Evolutionary conservation across 176 grass and related monocot genomes (phyloP).

Genomic region (Carex myosuroides): DNA sequence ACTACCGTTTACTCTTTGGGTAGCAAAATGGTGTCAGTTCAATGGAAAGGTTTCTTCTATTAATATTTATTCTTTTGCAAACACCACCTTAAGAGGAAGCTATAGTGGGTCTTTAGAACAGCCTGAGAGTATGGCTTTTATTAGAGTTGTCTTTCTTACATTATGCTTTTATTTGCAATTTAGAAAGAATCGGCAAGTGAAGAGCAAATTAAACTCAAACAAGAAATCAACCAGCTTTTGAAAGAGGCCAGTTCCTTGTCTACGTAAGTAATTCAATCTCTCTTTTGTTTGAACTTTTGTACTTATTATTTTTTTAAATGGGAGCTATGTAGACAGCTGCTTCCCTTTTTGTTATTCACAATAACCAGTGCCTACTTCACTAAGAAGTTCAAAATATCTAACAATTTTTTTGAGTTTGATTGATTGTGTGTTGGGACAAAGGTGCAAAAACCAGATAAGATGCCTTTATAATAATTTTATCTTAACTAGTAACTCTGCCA

Average conservation of each 20-base stretch:
- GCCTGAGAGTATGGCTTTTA: neutral
- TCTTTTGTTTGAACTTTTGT: neutral
- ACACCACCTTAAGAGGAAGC: neutral
- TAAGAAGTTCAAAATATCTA: neutral
- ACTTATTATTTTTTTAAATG: neutral
- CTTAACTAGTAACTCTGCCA: neutral
- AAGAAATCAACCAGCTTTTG: slow-evolving; percentile 63
- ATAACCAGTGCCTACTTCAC: neutral
- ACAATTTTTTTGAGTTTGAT: neutral
- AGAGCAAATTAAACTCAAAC: slow-evolving; percentile 49
- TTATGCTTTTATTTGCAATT: slow-evolving; percentile 14
- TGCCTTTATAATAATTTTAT: neutral
- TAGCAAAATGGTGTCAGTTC: neutral
- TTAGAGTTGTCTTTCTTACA: slow-evolving; percentile 1
- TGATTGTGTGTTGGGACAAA: neutral
- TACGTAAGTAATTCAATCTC: slow-evolving; percentile 33
- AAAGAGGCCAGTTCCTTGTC: slow-evolving; percentile 70
- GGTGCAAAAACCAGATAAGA: neutral
- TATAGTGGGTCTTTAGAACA: neutral
- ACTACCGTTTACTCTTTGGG: neutral
- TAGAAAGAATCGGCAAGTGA: slow-evolving; percentile 49
- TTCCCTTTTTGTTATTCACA: neutral
- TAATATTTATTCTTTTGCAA: neutral
- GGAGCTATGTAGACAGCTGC: neutral
- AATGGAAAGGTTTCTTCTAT: neutral